Evolutionary conservation across 192 early-diverging fungal genomes (phyloP), one percentile per base, ranked within the genome.

Genomic region (Umbelopsis ramanniana): DNA sequence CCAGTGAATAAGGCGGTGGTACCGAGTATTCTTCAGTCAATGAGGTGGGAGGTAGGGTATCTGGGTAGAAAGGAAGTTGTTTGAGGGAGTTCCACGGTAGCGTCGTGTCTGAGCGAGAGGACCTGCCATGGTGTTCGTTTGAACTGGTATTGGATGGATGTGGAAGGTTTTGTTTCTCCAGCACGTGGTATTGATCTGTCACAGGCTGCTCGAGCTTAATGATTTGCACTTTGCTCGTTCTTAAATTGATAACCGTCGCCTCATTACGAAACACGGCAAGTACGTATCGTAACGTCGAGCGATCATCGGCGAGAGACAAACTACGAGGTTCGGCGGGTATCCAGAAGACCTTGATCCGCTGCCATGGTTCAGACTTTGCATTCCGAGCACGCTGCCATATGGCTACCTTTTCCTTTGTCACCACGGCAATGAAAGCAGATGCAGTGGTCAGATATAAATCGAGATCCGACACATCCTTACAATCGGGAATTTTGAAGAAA

Each of bases 261-360:
- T 74, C 78, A 19, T 52, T 72, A 14, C 53, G 37, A 33, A 80
- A 80, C 0, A 80, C 78, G n/a, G 71, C 71, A 6, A 80, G 29
- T 2, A 80, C 70, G 24, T 73, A 66, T 38, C 67, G 52, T 4
- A 80, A 37, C 0, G 71, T 73, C 3, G 50, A 23, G 4, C 78
- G 40, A 37, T 80, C 78, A 52, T 80, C 78, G 26, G 78, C 78
- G 67, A 80, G 74, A 2, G 74, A 72, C 15, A 80, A 37, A 10
- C 54, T 29, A 11, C 53, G 53, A 7, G 78, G 46, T 46, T 74
- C 70, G 0, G 70, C 37, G 2, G 78, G 78, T 15, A 80, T 71
- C 78, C 78, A 80, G 53, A 76, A 80, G 0, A 63, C 71, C 29
- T 72, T 71, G 35, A 79, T 22, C 6, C 70, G 48, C 21, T 19